Base-by-base conservation (phyloP, 2,329 filamentous ascomycete genomes). In the Stachybotrys elegans region DNA sequence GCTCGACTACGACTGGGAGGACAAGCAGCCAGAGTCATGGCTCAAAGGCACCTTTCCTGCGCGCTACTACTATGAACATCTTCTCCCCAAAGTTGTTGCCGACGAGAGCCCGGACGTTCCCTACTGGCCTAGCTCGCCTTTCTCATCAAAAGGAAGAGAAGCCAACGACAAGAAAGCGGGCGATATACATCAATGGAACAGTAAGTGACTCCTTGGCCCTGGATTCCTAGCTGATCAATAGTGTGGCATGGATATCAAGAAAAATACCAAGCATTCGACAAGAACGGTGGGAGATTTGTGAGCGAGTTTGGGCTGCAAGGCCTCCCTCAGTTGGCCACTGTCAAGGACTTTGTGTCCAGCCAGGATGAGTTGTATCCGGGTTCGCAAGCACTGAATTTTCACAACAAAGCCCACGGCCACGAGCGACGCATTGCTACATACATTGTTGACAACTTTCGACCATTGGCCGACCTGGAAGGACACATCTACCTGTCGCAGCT, bases 1-100 rank as follows among this genome's bases (percentile, higher is more conserved):
- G 1, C 71, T 92, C 43, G 81, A 78, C 3, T 92, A 91, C 58
- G 71, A 94, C 52, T 85, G 79, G 51, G 75, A 80, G 11, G 83
- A 94, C 68, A 88, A 86, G 55, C 75, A 91, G 56, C 79, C 86
- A 1, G 75, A 87, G 50, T 84, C 35, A 78, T 93, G 88, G 88
- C 73, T 93, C 29, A 82, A 83, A 60, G 83, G 84, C 69, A 71
- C 81, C 47, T 92, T 90, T 53, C 86, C 87, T 1, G 86, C 86
- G 1, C 73, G 87, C 40, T 90, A 88, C 53, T 86, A 88, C 40
- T 92, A 91, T 57, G 86, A 91, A 60, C 83, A 88, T 57, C 63
- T 91, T 6, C 68, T 91, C 2, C 82, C 82, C 1, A 79, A 85
- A 41, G 74, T 83, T 9, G 76, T 85, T 9, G 67, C 50, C 72